A percentile compares a stretch with the other conserved stretches of the same genome.
Evolutionary conservation across 176 grass and related monocot genomes (phyloP).

Genomic region (Tuctoria greenei): DNA sequence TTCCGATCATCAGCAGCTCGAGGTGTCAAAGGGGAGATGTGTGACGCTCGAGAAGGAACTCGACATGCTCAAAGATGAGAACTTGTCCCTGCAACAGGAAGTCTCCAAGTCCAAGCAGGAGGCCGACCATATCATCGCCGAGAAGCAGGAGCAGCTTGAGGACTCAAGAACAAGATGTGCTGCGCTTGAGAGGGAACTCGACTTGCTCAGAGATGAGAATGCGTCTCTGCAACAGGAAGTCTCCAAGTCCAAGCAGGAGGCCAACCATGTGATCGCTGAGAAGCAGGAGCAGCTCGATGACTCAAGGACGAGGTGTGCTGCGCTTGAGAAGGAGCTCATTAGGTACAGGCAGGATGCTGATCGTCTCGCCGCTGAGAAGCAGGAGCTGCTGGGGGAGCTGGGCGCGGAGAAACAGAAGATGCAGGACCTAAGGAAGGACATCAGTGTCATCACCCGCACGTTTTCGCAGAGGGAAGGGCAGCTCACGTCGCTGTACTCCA

Average conservation of each 20-base stretch:
- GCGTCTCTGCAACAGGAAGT: conserved; percentile 45
- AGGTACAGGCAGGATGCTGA: conserved; percentile 38
- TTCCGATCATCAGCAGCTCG: conserved; percentile 43
- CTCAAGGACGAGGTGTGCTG: conserved; percentile 12
- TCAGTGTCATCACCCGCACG: conserved; percentile 49
- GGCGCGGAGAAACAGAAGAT: conserved; percentile 41
- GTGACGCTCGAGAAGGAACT: conserved; percentile 50
- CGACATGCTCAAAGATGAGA: conserved; percentile 45
- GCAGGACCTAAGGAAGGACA: conserved; percentile 72
- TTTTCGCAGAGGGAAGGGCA: conserved; percentile 60
- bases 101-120: conserved; percentile 43
- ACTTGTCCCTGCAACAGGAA: conserved; percentile 41
- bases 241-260: conserved; percentile 35
- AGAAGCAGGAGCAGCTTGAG: conserved; percentile 49
- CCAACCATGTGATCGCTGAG: conserved; percentile 32
- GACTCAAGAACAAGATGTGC: conserved; percentile 18
- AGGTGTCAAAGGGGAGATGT: conserved; percentile 46
- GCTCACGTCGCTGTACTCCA: conserved; percentile 64
- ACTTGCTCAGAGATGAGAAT: conserved; percentile 49
- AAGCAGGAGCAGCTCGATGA: conserved; percentile 43
- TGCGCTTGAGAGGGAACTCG: conserved; percentile 47
- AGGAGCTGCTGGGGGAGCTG: conserved; percentile 47
- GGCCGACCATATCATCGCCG: conserved; percentile 22
- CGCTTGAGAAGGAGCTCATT: conserved; percentile 42
- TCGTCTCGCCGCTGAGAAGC: conserved; percentile 44